These are phyloP conservation scores for Elsinoe necatrix DNA, from an alignment of 2,329 filamentous ascomycete species.

Conservation along the genomic window DNA sequence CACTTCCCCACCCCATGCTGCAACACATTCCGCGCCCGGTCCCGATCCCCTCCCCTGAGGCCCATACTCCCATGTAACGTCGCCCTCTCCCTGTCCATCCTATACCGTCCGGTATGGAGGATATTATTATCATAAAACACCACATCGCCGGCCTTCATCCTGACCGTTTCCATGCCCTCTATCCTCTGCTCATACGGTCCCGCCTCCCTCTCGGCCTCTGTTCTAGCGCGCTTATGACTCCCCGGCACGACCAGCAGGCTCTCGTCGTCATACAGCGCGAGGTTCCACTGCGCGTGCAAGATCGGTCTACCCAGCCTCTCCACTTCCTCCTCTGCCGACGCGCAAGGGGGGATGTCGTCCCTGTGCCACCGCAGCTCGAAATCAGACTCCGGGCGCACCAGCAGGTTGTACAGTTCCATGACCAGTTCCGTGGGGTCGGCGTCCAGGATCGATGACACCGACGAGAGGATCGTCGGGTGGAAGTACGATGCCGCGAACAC, in stretches of 20 bases:
- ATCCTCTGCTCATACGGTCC: conserved; percentile 55
- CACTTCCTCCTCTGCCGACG: conserved; percentile 58
- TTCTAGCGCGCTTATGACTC: conserved; percentile 63
- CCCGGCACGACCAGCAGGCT: conserved; percentile 70
- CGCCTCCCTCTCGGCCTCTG: conserved; percentile 58
- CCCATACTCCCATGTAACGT: conserved; percentile 68
- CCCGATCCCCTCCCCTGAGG: conserved; percentile 45
- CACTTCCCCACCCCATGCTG: conserved; percentile 65
- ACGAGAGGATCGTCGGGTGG: conserved; percentile 51
- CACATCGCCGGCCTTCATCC: conserved; percentile 63
- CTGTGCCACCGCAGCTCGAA: conserved; percentile 79
- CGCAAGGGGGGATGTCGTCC: conserved; percentile 67
- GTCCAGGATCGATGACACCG: conserved; percentile 57
- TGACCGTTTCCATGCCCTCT: conserved; percentile 57
- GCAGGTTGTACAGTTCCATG: conserved; percentile 82
- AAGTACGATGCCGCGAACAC: conserved; percentile 67
- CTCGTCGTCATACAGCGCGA: conserved; percentile 67
- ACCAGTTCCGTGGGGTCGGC: conserved; percentile 53
- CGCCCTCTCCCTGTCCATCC: conserved; percentile 51
- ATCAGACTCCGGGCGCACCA: conserved; percentile 61
- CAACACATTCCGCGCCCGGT: conserved; percentile 61
- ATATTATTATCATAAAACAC: conserved; percentile 92
- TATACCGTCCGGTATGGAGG: conserved; percentile 62
- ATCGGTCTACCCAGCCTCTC: conserved; percentile 51
- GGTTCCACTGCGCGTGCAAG: conserved; percentile 79